Base-by-base conservation (phyloP, 495 filamentous ascomycete genomes). In the Neurospora sp. region DNA sequence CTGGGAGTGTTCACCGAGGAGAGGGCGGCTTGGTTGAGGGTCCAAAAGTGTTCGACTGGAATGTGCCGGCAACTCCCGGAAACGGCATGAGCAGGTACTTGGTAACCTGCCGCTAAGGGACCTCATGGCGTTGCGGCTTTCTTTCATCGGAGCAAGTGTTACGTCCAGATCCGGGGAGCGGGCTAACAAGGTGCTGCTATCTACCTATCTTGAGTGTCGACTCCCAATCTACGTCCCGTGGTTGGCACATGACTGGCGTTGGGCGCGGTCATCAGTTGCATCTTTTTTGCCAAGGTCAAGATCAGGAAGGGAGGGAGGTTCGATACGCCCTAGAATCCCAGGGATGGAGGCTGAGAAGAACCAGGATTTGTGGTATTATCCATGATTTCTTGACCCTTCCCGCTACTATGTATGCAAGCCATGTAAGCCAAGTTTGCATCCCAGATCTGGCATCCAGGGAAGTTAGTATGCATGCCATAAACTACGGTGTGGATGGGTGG, bases 31-130 rank as follows among this genome's bases (percentile, higher is more conserved):
- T 61, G 53, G 22, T 18, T 18, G 53, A 61, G 53, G 53, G 53
- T 66, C 12, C 53, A 31, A 66, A 66, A 37, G 53, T 35, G 27
- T 18, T 66, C n/a, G 53, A 69, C 37, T 72, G 59, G 71, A 72
- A 72, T 72, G 71, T 40, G 7, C 48, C 71, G 59, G 71, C 48
- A 69, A 22, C 71, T 42, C 59, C 71, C 71, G 71, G 53, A 72
- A 72, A 39, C 71, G 53, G 71, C 70, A 66, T 61, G 53, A 9
- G 27, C 14, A 35, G 53, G 53, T 66, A 66, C 53, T 66, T 18
- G 9, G 53, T 61, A 3, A 61, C 53, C 53, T 61, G 27, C 27
- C 53, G 27, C 53, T 31, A 61, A 61, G 53, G 27, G 53, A 35
- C 31, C 27, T 35, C 27, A 61, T 35, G 53, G 53, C 53, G 53